Base-by-base conservation (phyloP, 2,329 filamentous ascomycete species). In the Neonectria hederae region DNA sequence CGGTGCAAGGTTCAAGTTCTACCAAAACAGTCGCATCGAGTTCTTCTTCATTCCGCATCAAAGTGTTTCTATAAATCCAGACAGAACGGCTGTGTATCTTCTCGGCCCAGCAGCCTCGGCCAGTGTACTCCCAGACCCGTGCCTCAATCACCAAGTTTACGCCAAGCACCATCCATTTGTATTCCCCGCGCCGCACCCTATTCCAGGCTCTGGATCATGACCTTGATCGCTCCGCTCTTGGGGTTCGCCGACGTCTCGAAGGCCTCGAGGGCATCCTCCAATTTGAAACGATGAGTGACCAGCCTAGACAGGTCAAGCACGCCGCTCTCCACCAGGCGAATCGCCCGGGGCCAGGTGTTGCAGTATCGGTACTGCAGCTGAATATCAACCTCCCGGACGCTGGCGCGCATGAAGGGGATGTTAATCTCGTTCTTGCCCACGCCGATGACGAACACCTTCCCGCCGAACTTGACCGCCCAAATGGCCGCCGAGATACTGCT, bases 361-460 rank as follows among this genome's bases (percentile, higher is more conserved):
- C 87, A 88, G 84, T 98, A 98, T 66, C 96, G 89, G 83, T 98
- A 98, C 83, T 98, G 95, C 80, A 97, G 96, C 82, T 97, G 93
- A 65, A 98, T 84, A 80, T 98, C 95, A 72, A 98, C 92, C 82
- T 98, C 96, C 68, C 92, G 88, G 6, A 94, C 95, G 74, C 91
- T 95, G 62, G 95, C 87, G 55, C 93, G 84, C 95, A 97, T 97
- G 80, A 98, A 98, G 28, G 95, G 95, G 68, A 98, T 91, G 80
- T 88, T 93, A 84, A 98, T 96, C 84, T 97, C 93, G 78, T 96
- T 94, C 85, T 92, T 95, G 70, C 95, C 96, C 3, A 98, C 94
- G 43, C 95, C 95, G 70, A 97, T 97, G 68, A 98, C 91, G 76
- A 98, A 98, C 58, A 98, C 95, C 81, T 97, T 97, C 73, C 96